These are phyloP conservation scores for Trichoderma breve DNA, from an alignment of 2,329 filamentous ascomycete species.

Conservation along the genomic window DNA sequence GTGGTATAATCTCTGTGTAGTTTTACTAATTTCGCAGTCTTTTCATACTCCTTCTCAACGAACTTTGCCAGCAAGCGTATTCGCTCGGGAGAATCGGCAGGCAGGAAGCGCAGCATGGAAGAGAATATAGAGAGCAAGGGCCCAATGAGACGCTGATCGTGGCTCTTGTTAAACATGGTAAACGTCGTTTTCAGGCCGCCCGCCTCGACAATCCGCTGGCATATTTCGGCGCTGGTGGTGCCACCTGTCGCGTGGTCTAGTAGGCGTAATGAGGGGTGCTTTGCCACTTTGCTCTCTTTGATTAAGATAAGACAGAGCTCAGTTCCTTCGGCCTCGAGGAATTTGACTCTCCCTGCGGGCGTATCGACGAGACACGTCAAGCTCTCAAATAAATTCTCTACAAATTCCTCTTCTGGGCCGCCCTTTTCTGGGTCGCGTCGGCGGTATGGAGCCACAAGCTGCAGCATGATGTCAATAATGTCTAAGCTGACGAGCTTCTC, in stretches of 20 bases:
- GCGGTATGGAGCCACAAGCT: constrained; percentile 80
- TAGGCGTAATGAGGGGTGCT: constrained; percentile 71
- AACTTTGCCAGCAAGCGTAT: constrained; percentile 91
- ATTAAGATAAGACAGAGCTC: constrained; percentile 92
- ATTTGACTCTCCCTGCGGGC: constrained; percentile 70
- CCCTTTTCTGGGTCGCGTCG: constrained; percentile 82
- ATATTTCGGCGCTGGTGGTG: constrained; percentile 57
- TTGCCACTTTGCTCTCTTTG: constrained; percentile 81
- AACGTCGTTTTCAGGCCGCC: constrained; percentile 84
- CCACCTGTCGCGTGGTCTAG: constrained; percentile 74
- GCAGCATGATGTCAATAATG: constrained; percentile 75
- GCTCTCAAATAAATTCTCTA: constrained; percentile 89
- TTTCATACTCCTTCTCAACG: constrained; percentile 90
- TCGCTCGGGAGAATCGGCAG: constrained; percentile 71
- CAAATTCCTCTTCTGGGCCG: constrained; percentile 88
- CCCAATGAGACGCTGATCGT: constrained; percentile 67
- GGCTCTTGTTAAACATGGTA: constrained; percentile 80
- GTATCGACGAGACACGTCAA: constrained; percentile 79
- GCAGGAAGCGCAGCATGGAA: constrained; percentile 75
- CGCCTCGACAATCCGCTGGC: constrained; percentile 73
- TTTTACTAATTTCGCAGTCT: constrained; percentile 69
- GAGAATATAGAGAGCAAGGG: constrained; percentile 84
- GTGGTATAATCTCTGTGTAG: constrained; percentile 69
- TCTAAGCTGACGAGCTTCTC: constrained; percentile 62
- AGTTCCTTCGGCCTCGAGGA: constrained; percentile 85